Evolutionary conservation across 306 rosid genomes (phyloP).

Genomic region (Cicer bijugum): DNA sequence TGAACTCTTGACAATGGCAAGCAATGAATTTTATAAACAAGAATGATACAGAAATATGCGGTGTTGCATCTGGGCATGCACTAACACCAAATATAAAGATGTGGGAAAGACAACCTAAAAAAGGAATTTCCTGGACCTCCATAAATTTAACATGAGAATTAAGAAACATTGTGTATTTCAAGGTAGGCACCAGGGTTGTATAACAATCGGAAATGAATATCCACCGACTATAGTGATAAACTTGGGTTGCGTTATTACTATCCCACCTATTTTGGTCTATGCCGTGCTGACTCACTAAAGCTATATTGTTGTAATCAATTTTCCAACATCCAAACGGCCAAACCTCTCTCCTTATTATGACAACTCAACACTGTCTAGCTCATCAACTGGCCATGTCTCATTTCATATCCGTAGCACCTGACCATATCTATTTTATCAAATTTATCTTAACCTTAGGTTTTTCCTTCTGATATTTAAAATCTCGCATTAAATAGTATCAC

Average conservation of each 20-base stretch:
- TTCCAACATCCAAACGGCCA: background rate
- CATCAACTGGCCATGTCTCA: background rate
- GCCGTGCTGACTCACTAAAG: background rate
- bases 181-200: too few relatives aligned
- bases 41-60: background rate
- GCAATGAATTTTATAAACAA: background rate
- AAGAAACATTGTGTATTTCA: background rate
- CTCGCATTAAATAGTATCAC: constrained; percentile 38
- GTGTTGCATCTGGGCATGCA: background rate
- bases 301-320: constrained; percentile 4
- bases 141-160: background rate
- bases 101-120: background rate
- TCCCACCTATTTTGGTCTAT: background rate
- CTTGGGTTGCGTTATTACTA: background rate
- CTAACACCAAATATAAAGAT: background rate
- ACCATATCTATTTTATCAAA: constrained; percentile 10
- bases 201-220: too few relatives aligned
- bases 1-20: background rate
- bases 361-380: background rate
- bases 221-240: too few relatives aligned
- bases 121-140: constrained; percentile 1
- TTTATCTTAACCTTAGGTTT: constrained; percentile 21
- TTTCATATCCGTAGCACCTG: background rate
- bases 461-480: constrained; percentile 19
- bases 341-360: background rate